phyloP scores from a whole-genome alignment of 108 stramenopile species.

The Conticribra weissflogii region DNA sequence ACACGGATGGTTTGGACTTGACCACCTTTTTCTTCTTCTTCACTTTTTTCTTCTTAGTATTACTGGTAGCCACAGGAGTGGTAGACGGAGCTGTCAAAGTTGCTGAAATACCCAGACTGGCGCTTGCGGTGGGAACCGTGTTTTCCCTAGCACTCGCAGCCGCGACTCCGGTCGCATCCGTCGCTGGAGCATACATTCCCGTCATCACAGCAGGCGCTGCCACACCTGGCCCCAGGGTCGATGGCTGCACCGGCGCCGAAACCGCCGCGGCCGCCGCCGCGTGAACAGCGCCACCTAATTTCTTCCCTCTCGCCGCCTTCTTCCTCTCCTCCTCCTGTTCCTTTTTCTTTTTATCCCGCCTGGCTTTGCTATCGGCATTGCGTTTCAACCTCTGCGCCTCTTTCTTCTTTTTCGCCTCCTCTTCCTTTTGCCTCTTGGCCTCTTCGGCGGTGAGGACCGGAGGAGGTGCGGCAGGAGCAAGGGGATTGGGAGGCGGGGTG shows the following conservation, averaged over 20 bases:
- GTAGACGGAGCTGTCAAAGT: conserved; percentile 5
- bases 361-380: background rate
- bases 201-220: too few species aligned
- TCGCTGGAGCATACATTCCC: too few species aligned
- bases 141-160: too few species aligned
- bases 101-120: conserved; percentile 1
- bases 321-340: conserved; percentile 3
- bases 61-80: background rate
- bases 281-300: background rate
- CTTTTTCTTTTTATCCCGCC: conserved; percentile 10
- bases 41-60: conserved; percentile 7
- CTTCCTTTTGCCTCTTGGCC: conserved; percentile 1
- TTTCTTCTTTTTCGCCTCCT: conserved; percentile 14
- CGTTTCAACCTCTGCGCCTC: background rate
- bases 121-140: too few species aligned
- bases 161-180: too few species aligned
- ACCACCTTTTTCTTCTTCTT: conserved; percentile 24
- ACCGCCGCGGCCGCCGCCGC: background rate
- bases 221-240: too few species aligned
- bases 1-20: conserved; percentile 17
- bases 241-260: background rate
- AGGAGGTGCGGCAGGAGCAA: background rate
- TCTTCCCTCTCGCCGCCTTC: background rate
- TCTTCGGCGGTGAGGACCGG: conserved; percentile 1
- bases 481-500: background rate